These are phyloP conservation scores for Penicillium malachiteum DNA, from an alignment of 495 filamentous ascomycete genomes.

Conservation along the genomic window DNA sequence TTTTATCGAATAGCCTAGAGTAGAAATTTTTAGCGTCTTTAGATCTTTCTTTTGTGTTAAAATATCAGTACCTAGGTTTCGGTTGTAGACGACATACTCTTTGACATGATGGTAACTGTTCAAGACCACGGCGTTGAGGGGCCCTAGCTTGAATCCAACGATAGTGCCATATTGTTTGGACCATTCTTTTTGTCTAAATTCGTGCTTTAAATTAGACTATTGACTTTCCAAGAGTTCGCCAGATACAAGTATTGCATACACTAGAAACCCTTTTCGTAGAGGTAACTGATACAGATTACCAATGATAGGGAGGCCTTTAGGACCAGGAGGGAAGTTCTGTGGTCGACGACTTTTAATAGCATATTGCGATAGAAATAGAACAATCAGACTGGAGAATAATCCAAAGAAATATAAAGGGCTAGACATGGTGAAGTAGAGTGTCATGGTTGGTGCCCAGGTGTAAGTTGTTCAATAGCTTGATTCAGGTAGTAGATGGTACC, in stretches of 20 bases:
- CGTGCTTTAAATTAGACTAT: neutral
- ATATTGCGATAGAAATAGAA: neutral
- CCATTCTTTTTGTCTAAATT: neutral
- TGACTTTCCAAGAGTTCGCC: neutral
- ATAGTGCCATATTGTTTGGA: neutral
- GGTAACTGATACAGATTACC: neutral
- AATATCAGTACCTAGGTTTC: neutral
- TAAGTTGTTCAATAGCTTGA: too few relatives aligned
- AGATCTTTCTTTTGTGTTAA: neutral
- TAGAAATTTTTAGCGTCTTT: neutral
- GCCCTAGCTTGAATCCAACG: neutral
- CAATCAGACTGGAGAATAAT: neutral
- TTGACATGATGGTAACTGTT: neutral
- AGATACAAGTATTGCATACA: neutral
- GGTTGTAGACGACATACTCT: neutral
- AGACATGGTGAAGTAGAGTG: too few relatives aligned
- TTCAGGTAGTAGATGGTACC: too few relatives aligned
- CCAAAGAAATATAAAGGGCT: too few relatives aligned
- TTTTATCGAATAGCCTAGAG: slow-evolving; percentile 14
- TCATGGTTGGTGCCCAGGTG: too few relatives aligned
- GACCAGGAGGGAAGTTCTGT: neutral
- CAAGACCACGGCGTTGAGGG: neutral
- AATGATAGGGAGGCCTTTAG: neutral
- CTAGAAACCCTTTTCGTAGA: neutral
- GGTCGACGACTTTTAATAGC: neutral